Base-by-base conservation (phyloP, 2,329 filamentous ascomycete species). In the Colletotrichum tabaci region DNA sequence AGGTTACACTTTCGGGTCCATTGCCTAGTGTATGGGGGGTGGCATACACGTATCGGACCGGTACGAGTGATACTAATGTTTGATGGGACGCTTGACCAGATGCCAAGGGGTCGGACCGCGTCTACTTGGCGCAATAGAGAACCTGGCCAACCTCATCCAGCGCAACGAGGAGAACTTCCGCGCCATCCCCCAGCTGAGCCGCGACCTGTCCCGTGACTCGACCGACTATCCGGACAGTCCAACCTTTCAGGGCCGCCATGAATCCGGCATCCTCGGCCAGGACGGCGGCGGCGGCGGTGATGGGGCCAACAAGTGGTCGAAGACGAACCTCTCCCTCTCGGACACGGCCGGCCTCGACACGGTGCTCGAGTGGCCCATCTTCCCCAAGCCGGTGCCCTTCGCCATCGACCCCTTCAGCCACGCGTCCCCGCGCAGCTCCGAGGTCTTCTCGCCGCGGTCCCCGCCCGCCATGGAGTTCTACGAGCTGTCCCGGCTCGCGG, bases 161-260 rank as follows among this genome's bases (percentile, higher is more conserved):
- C 65, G 69, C 35, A 72, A 72, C 30, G 69, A 72, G 40, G 69
- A 72, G 30, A 72, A 72, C 60, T 64, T 72, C 38, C 65, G 69
- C 30, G 69, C 69, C 10, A 72, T 72, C 21, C 69, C 69, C 3
- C 69, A 72, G 18, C 66, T 72, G 4, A 72, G 69, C 55, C 69
- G 69, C 26, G 69, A 72, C 18, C 42, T 72, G 21, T 72, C 65
- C 46, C 58, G 65, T 49, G 65, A 72, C 58, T 72, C 69, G 4
- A 55, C 26, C 65, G 69, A 69, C 60, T 72, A 64, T 21, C 69
- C 69, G 21, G 69, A 72, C 58, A 72, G 69, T 6, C 69, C 69
- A 15, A 56, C 52, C n/a, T 60, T 46, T 7, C 69, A 58, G 6
- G 42, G 6, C 2, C 65, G 65, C 40, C 52, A 60, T 2, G 65